Base-by-base conservation (phyloP, 2,329 filamentous ascomycete species). In the Tolypocladium capitatum region DNA sequence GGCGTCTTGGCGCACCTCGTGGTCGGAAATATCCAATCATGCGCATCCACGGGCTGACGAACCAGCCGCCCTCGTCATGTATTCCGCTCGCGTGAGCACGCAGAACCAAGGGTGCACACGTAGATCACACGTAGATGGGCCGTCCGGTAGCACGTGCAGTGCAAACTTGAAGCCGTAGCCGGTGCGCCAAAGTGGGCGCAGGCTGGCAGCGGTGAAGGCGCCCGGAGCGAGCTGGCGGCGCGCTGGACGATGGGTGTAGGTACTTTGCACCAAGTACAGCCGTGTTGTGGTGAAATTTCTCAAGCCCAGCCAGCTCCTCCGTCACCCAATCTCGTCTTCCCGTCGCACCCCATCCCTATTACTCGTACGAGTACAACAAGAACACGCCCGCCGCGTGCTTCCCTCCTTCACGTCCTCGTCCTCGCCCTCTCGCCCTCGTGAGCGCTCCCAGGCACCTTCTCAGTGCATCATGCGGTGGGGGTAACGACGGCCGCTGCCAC, bases 401-500 rank as follows among this genome's bases (percentile, higher is more conserved):
- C 16, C 38, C 38, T n/a, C 28, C 24, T 50, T 45, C 49, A 50
- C 51, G 48, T 52, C 45, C 49, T 46, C 45, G 46, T 51, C 40
- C 48, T 55, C 51, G 38, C 21, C 36, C 38, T 41, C 21, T n/a
- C 21, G 11, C 46, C 51, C 45, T 36, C 45, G 43, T 47, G 47
- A 48, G 43, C 48, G 33, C 28, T 42, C 35, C 28, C 16, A 27
- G 42, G 38, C 45, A n/a, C 30, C 48, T 38, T 49, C 51, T 48
- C 49, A 58, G 57, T 53, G 57, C 66, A 71, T 63, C 58, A 80
- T 81, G 78, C 73, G 69, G 77, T 69, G 72, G 62, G 60, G 63
- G 75, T 75, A 71, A 66, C 60, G 54, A 66, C 60, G 55, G 57
- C 63, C 74, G 77, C 76, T 73, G 71, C 73, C 70, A 73, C 73